Base-by-base conservation (phyloP, 164 flowering plant species). In the Nymphaea thermarum region DNA sequence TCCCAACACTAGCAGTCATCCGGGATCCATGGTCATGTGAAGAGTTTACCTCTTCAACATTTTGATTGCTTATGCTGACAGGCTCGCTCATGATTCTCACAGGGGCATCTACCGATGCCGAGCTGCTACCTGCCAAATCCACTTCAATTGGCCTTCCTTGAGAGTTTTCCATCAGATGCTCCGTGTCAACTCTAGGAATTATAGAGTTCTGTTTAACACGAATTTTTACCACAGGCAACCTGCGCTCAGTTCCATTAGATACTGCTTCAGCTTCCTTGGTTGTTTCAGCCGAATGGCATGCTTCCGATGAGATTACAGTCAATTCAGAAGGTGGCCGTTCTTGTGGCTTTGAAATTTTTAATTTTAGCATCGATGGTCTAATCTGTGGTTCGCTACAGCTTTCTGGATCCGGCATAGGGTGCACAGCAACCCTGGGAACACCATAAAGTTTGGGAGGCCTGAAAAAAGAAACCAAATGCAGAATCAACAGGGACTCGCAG, bases 21-120 rank as follows among this genome's bases (percentile, higher is more conserved):
- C 83, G 85, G 43, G 99, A 94, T 51, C 85, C 96, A 68, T 6
- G 82, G 70, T 85, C 89, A 67, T 85, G 91, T 73, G 84, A 86
- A 4, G 98, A 93, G 65, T 88, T 85, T 15, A 83, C 92, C 73
- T 94, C 98, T 73, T 91, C 96, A 8, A 83, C 43, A 70, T 83
- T 86, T 60, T 81, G 91, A 71, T 85, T 81, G 73, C 86, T 78
- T 4, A 68, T 71, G 68, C 86, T 84, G 66, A 75, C 75, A 17
- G 77, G 75, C 36, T 82, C 91, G 3, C 63, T 66, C n/a, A 79
- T 71, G 69, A 78, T 78, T 71, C 90, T 82, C 25, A 71, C 81
- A 3, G 96, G 92, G 53, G 96, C 99, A 79, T 91, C 94, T 15
- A 94, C 96, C 36, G 99, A 94, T 67, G 85, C 81, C 15, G 95